Evolutionary conservation across 2,329 filamentous ascomycete species (phyloP).

Genomic region (Ascocoryne sarcoides): DNA sequence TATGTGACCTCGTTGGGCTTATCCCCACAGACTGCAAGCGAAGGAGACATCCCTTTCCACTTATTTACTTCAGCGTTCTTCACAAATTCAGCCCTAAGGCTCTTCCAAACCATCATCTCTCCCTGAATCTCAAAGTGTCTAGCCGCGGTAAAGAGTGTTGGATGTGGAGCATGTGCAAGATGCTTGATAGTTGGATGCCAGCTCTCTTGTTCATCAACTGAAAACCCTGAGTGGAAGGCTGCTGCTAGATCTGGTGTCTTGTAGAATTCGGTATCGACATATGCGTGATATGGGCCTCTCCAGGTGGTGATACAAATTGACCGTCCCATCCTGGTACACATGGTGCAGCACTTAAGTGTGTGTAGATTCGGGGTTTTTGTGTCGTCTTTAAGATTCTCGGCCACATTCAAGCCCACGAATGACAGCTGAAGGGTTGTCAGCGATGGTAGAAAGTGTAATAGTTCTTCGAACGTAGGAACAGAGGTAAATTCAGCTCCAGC

Average conservation of each 20-base stretch:
- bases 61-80: conserved; percentile 1
- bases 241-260: conserved; percentile 1
- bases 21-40: conserved; percentile 1
- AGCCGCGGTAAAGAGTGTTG: conserved; percentile 2
- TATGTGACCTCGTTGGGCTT: conserved; percentile 1
- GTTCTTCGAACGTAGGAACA: conserved; percentile 4
- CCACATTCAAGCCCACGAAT: neutral
- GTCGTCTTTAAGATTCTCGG: neutral
- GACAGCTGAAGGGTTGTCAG: conserved; percentile 1
- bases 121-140: conserved; percentile 1
- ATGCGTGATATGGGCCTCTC: conserved; percentile 6
- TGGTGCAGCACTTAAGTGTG: conserved; percentile 1
- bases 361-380: conserved; percentile 2
- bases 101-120: neutral
- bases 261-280: neutral
- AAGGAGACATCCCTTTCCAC: conserved; percentile 2
- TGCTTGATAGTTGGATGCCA: conserved; percentile 2
- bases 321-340: conserved; percentile 1
- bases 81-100: neutral
- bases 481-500: too few species aligned
- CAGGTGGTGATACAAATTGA: neutral
- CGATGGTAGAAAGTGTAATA: conserved; percentile 4
- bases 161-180: neutral
- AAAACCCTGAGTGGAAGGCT: conserved; percentile 4
- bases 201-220: neutral